Evolutionary conservation across 2,329 filamentous ascomycete species (phyloP).

Genomic region (Trichocomaceae sp.): DNA sequence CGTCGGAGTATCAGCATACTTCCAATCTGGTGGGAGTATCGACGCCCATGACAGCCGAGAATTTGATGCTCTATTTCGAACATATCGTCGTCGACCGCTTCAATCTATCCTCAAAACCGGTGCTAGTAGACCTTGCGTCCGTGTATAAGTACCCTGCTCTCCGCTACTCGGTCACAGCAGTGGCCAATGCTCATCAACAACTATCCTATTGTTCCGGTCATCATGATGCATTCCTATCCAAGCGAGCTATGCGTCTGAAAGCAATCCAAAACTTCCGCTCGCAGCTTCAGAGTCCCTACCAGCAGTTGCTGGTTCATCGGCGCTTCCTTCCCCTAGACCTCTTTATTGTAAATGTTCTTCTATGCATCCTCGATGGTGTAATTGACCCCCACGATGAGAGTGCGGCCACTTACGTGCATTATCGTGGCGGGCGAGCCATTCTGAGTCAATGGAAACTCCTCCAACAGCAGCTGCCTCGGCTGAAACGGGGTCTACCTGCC

Average conservation of each 20-base stretch:
- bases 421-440: conserved; percentile 33
- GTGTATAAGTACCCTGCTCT: conserved; percentile 14
- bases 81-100: conserved; percentile 14
- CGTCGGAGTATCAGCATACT: neutral
- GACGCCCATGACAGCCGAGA: conserved; percentile 7
- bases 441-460: conserved; percentile 20
- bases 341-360: conserved; percentile 39
- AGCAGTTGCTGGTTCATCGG: neutral
- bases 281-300: conserved; percentile 25
- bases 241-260: conserved; percentile 12
- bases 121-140: conserved; percentile 13
- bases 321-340: conserved; percentile 27
- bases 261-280: conserved; percentile 18
- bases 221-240: conserved; percentile 7
- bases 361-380: conserved; percentile 40
- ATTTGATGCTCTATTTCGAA: conserved; percentile 15
- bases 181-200: conserved; percentile 16
- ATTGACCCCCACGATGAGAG: conserved; percentile 29
- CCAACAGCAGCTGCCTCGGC: conserved; percentile 9
- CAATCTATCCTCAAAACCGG: conserved; percentile 11
- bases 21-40: neutral
- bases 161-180: conserved; percentile 14
- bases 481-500: conserved; percentile 16
- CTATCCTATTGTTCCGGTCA: conserved; percentile 5
- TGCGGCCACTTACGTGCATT: conserved; percentile 31